phyloP scores from a whole-genome alignment of 768 basidiomycete genomes.

The Tulasnella sp. region DNA sequence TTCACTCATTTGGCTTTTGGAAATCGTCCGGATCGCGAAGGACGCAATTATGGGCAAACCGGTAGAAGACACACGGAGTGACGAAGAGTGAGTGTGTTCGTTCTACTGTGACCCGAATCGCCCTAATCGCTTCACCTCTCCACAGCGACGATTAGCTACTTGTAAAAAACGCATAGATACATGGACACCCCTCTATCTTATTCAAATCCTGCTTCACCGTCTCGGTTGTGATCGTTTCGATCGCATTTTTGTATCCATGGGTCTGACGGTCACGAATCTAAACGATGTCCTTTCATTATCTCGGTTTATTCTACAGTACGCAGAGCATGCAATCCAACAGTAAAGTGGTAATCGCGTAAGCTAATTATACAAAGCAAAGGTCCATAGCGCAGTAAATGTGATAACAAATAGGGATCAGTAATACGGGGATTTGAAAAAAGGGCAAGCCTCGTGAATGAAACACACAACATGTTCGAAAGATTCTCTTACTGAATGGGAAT shows the following conservation, averaged over 20 bases:
- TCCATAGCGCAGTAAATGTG: neutral
- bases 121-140: neutral
- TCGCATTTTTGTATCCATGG: neutral
- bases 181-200: neutral
- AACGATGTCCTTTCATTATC: neutral
- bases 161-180: neutral
- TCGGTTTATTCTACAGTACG: neutral
- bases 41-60: conserved; percentile 61
- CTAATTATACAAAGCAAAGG: neutral
- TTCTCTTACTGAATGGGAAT: conserved; percentile 4
- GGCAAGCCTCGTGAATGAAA: neutral
- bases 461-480: neutral
- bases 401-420: neutral
- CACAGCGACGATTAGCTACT: neutral
- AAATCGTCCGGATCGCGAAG: conserved; percentile 78
- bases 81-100: conserved; percentile 33
- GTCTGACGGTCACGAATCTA: neutral
- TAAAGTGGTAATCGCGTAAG: neutral
- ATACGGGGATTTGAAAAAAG: neutral
- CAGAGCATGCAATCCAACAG: neutral
- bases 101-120: neutral
- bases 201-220: neutral
- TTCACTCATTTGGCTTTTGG: conserved; percentile 73
- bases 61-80: conserved; percentile 77
- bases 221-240: neutral